phyloP scores from a whole-genome alignment of 305 asterid species.

The Vinca major region DNA sequence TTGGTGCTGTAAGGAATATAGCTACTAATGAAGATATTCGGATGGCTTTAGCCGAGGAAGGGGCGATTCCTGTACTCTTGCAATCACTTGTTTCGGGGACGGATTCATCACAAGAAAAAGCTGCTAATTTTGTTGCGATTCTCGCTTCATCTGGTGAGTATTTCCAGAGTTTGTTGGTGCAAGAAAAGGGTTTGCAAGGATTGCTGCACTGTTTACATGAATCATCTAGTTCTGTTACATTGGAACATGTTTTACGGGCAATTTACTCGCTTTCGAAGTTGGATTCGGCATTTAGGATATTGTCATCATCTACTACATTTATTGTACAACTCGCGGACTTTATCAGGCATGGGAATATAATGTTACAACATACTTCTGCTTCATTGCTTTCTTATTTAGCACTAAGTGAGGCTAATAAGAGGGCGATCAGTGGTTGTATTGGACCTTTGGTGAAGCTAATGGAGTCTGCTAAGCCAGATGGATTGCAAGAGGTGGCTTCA shows the following conservation, averaged over 20 bases:
- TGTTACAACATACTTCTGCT: conserved; percentile 68
- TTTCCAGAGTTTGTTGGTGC: conserved; percentile 39
- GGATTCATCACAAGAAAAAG: conserved; percentile 51
- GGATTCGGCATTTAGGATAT: conserved; percentile 44
- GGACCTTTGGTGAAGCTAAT: conserved; percentile 65
- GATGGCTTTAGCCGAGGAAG: conserved; percentile 62
- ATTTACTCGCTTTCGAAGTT: conserved; percentile 57
- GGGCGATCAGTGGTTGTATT: conserved; percentile 62
- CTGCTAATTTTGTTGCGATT: conserved; percentile 62
- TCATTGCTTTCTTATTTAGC: conserved; percentile 65
- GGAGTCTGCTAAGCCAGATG: conserved; percentile 82
- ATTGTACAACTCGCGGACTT: conserved; percentile 56
- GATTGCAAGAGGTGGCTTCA: conserved; percentile 79
- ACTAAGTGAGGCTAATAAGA: conserved; percentile 59
- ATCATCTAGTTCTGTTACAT: conserved; percentile 43
- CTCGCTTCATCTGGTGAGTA: conserved; percentile 62
- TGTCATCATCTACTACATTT: conserved; percentile 58
- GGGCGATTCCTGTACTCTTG: conserved; percentile 55
- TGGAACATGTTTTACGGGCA: conserved; percentile 65
- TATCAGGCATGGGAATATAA: conserved; percentile 58
- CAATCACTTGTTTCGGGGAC: conserved; percentile 58
- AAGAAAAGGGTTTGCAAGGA: conserved; percentile 55
- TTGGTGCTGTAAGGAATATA: conserved; percentile 62
- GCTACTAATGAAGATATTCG: conserved; percentile 59
- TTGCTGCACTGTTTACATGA: conserved; percentile 53